phyloP scores from a whole-genome alignment of 495 filamentous ascomycete genomes.

The Hyaloscypha finlandica region DNA sequence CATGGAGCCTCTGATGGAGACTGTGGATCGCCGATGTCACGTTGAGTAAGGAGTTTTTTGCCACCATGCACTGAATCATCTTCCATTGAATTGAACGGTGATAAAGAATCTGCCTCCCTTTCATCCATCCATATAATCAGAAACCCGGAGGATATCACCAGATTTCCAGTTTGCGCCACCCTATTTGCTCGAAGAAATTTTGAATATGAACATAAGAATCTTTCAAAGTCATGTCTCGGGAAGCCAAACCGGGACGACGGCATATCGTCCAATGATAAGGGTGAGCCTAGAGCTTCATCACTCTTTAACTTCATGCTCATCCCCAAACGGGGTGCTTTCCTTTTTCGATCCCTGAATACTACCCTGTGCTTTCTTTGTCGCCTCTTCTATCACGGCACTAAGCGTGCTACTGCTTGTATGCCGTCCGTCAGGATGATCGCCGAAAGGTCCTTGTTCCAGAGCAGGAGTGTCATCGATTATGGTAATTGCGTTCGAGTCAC shows the following conservation, averaged over 20 bases:
- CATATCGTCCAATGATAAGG: slow-evolving; percentile 4
- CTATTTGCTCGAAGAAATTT: slow-evolving; percentile 17
- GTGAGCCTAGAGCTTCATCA: slow-evolving; percentile 8
- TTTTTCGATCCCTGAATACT: slow-evolving; percentile 28
- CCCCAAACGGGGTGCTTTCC: slow-evolving; percentile 54
- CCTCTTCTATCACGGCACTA: slow-evolving; percentile 56
- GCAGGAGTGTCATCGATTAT: slow-evolving; percentile 52
- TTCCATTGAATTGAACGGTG: slow-evolving; percentile 2
- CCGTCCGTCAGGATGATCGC: slow-evolving; percentile 46
- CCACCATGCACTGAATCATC: slow-evolving; percentile 8
- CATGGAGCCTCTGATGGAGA: not conserved
- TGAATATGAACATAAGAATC: slow-evolving; percentile 33
- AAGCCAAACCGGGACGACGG: slow-evolving; percentile 7
- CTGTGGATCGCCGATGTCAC: not conserved
- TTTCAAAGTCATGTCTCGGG: not conserved
- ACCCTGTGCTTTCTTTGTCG: slow-evolving; percentile 41
- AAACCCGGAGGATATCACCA: slow-evolving; percentile 13
- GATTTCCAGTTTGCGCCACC: slow-evolving; percentile 23
- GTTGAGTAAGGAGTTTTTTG: not conserved
- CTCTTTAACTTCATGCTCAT: slow-evolving; percentile 49
- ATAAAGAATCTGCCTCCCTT: not conserved
- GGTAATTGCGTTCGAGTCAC: slow-evolving; percentile 41
- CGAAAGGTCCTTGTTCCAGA: slow-evolving; percentile 58
- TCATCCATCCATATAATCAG: slow-evolving; percentile 18
- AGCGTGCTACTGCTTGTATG: slow-evolving; percentile 45